Evolutionary conservation across 768 basidiomycete genomes (phyloP).

Genomic region (Nidularia pulvinata): DNA sequence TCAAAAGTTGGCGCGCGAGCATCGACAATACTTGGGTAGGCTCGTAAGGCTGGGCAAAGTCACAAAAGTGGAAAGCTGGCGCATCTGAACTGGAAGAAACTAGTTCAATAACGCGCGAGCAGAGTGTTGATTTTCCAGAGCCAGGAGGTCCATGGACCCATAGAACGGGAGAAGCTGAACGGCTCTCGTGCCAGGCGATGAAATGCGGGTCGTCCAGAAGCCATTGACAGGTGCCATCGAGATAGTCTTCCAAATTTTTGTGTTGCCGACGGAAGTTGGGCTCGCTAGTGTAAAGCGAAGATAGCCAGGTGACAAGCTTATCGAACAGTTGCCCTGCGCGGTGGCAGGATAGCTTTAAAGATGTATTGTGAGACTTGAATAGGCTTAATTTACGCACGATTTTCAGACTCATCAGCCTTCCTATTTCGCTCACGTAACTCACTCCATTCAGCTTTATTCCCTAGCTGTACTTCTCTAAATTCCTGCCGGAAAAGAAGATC

Average conservation of each 20-base stretch:
- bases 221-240: neutral
- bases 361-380: neutral
- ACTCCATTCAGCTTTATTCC: neutral
- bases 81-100: neutral
- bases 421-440: neutral
- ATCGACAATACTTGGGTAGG: conserved; percentile 9
- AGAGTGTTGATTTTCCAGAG: conserved; percentile 16
- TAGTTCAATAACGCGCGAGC: conserved; percentile 9
- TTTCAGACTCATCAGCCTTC: neutral
- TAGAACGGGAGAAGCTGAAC: conserved; percentile 4
- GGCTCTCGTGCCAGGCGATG: conserved; percentile 2
- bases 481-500: neutral
- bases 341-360: neutral
- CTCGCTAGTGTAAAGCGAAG: neutral
- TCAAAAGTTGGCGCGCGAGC: conserved; percentile 12
- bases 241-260: neutral
- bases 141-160: conserved; percentile 15
- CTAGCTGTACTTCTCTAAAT: neutral
- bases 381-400: neutral
- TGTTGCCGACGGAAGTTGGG: neutral
- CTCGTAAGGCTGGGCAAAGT: conserved; percentile 7
- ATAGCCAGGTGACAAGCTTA: neutral
- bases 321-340: neutral
- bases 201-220: neutral
- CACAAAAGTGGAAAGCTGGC: conserved; percentile 15